Evolutionary conservation across 257 asterid genomes (phyloP), one percentile per base, ranked within the genome.

Genomic region (Lycium ferocissimum): DNA sequence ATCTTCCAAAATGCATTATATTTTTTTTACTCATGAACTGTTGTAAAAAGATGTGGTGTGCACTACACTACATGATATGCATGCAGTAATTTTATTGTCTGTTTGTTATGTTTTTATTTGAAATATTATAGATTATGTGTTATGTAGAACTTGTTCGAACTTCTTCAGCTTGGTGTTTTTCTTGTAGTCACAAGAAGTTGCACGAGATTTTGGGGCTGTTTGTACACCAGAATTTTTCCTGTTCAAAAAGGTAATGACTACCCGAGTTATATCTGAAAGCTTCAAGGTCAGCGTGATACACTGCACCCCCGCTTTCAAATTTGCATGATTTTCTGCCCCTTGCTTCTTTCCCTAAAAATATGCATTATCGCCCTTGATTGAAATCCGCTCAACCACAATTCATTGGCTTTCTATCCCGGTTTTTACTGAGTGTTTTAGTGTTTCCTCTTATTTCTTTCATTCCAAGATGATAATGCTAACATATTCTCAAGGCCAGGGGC

Each of bases 171-270:
- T 51, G 71, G 62, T 80, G 6, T 69, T 17, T 89, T 78, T 69
- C 83, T 66, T 88, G 83, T 91, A 95, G 98, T 90, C 94, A 15
- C 98, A 95, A 91, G 94, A 92, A 45, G 97, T 91, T 69, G 99
- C 99, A 51, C 92, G 92, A 93, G 94, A 86, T 83, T 96, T 94
- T 88, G 96, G 95, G 84, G 99, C 98, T 85, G 98, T 95, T 69
- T 95, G 98, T 88, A 93, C 99, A 4, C 99, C 98, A 1, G 99
- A 96, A 85, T 96, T 96, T 89, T 93, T 96, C 93, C 90, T 94
- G 83, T 96, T 91, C 88, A 94, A 90, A 87, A 96, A 94, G 98
- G 99, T 95, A 88, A 73, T 12, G 5, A 9, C 47, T 54, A 18
- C 89, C 8, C 63, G 5, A 17, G 61, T 69, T 80, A 40, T 57